Percentiles rank a stretch among this genome's conserved stretches.
Evolutionary conservation across 768 basidiomycete species (phyloP).

Genomic region (Calocera viscosa): DNA sequence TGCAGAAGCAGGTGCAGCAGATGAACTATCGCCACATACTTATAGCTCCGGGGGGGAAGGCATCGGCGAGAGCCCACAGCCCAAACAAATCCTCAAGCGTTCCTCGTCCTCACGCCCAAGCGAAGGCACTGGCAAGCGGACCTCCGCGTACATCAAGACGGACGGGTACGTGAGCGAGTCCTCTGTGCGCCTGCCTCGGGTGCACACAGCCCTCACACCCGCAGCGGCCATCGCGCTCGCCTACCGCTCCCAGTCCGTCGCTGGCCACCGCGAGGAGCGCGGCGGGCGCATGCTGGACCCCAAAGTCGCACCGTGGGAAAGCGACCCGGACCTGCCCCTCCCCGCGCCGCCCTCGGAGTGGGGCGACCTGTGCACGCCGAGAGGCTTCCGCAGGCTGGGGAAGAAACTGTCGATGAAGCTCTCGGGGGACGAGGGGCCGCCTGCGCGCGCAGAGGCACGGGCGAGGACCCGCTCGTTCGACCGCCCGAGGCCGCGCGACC

Average conservation of each 20-base stretch:
- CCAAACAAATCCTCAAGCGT: neutral
- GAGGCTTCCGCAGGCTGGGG: neutral
- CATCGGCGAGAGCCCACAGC: conserved; percentile 3
- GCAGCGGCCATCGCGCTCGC: neutral
- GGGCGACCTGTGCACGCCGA: conserved; percentile 1
- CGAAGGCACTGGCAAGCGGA: neutral
- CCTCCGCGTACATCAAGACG: neutral
- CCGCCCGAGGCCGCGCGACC: neutral
- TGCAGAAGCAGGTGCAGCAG: too few relatives aligned
- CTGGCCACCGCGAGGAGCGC: neutral
- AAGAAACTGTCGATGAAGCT: neutral
- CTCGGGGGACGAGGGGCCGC: neutral
- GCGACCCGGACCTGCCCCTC: neutral
- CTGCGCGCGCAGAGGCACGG: neutral
- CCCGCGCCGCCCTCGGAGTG: neutral
- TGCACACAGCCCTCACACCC: neutral
- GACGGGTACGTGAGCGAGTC: conserved; percentile 7
- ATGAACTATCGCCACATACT: neutral
- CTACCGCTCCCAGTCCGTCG: neutral
- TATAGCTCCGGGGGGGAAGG: conserved; percentile 6
- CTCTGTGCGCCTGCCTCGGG: neutral
- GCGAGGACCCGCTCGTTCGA: neutral
- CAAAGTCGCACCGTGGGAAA: conserved; percentile 1
- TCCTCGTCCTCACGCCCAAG: neutral
- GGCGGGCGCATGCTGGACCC: neutral